phyloP scores from a whole-genome alignment of 139 green algal species.

The Tetradesmus obliquus region DNA sequence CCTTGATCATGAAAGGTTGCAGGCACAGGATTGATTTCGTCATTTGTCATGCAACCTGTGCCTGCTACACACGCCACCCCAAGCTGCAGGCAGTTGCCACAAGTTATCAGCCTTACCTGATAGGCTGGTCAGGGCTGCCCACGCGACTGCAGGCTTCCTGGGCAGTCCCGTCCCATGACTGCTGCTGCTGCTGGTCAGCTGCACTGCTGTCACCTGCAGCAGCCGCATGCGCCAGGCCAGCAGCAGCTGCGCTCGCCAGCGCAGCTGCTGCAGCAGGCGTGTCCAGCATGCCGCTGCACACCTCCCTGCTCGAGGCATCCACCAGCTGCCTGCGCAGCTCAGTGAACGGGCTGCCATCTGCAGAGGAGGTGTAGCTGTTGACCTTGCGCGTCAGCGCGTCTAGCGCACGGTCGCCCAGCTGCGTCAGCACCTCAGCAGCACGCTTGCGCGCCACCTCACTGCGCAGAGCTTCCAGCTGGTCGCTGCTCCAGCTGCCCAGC shows the following conservation, averaged over 20 bases:
- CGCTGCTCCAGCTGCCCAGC: constrained; percentile 40
- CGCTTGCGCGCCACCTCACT: constrained; percentile 37
- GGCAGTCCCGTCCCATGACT: background rate
- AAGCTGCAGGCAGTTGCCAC: background rate
- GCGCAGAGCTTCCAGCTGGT: constrained; percentile 37
- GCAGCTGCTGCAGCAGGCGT: constrained; percentile 23
- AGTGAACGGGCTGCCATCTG: constrained; percentile 14
- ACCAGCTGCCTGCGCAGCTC: constrained; percentile 36
- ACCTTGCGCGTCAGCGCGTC: constrained; percentile 42
- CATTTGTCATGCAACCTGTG: too few relatives aligned
- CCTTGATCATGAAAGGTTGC: too few relatives aligned
- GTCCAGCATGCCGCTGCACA: background rate
- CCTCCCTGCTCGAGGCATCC: constrained; percentile 18
- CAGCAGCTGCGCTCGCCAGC: constrained; percentile 5
- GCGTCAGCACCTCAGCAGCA: constrained; percentile 37
- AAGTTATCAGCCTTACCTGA: background rate
- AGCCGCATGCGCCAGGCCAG: background rate
- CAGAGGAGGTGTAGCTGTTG: constrained; percentile 34
- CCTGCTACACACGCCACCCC: background rate
- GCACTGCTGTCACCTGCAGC: constrained; percentile 1
- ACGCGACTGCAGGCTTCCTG: background rate
- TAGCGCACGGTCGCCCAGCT: constrained; percentile 36
- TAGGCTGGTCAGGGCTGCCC: background rate
- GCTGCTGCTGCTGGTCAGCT: constrained; percentile 11
- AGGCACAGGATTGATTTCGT: too few relatives aligned